phyloP scores from a whole-genome alignment of 257 asterid genomes.

The Plectranthus barbatus region DNA sequence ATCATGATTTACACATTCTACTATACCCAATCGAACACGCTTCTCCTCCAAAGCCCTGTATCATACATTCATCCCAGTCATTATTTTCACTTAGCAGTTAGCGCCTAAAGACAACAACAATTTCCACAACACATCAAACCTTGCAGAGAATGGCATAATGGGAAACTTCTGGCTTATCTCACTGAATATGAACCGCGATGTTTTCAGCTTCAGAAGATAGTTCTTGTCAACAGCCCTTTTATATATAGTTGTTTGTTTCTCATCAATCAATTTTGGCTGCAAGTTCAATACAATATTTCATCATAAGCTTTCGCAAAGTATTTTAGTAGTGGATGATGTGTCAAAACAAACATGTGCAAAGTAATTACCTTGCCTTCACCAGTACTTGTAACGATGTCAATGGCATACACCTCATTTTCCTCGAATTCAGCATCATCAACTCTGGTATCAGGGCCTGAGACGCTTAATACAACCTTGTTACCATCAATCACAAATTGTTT shows the following conservation, averaged over 20 bases:
- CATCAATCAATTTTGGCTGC: constrained; percentile 82
- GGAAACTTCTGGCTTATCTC: constrained; percentile 89
- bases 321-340: no score
- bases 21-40: constrained; percentile 83
- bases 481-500: constrained; percentile 94
- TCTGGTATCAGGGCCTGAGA: constrained; percentile 59
- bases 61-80: background rate
- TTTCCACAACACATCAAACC: constrained; percentile 28
- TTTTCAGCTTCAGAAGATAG: constrained; percentile 82
- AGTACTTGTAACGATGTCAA: constrained; percentile 86
- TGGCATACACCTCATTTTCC: constrained; percentile 85
- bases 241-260: constrained; percentile 84
- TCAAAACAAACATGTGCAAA: no score
- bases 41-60: constrained; percentile 94
- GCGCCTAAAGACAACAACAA: background rate
- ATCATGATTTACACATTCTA: constrained; percentile 85
- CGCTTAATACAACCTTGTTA: constrained; percentile 80
- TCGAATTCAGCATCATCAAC: constrained; percentile 96
- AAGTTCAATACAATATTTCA: background rate
- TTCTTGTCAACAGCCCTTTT: constrained; percentile 90
- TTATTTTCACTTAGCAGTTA: background rate
- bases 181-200: constrained; percentile 85
- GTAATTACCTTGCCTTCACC: constrained; percentile 86
- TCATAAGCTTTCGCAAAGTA: background rate
- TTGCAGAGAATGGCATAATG: constrained; percentile 78